Evolutionary conservation across 2,329 filamentous ascomycete species (phyloP).

Genomic region (Fulvia fulva): DNA sequence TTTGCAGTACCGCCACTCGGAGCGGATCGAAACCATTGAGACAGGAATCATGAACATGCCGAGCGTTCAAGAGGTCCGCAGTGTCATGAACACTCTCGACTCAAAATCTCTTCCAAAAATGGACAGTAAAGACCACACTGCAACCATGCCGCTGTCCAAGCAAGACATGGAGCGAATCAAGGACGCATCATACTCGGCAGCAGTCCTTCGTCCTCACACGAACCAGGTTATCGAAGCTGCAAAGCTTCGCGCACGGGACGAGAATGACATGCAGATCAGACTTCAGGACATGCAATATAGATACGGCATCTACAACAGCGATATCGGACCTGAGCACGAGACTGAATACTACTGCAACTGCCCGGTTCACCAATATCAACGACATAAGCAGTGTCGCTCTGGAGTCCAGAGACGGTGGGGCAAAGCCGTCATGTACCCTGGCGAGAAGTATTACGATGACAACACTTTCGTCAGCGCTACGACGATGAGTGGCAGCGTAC

Average conservation of each 20-base stretch:
- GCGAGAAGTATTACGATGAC: constrained; percentile 31
- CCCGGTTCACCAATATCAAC: constrained; percentile 39
- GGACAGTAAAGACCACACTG: constrained; percentile 3
- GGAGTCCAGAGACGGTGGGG: constrained; percentile 42
- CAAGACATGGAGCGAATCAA: constrained; percentile 3
- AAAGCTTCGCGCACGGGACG: constrained; percentile 37
- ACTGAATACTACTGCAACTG: constrained; percentile 40
- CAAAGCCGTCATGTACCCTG: constrained; percentile 47
- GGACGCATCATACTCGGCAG: neutral
- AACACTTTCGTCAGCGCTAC: neutral
- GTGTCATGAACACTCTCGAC: too few species aligned
- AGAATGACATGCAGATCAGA: constrained; percentile 44
- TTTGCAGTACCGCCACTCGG: too few species aligned
- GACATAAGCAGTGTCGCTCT: constrained; percentile 36
- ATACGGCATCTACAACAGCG: constrained; percentile 43
- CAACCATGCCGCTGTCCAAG: constrained; percentile 13
- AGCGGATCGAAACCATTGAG: too few species aligned
- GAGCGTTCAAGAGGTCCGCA: too few species aligned
- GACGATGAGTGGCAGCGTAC: constrained; percentile 19
- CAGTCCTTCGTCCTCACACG: constrained; percentile 27
- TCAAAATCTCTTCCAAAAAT: too few species aligned
- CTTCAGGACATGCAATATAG: constrained; percentile 40
- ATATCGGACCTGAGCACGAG: constrained; percentile 48
- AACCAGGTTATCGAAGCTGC: constrained; percentile 41
- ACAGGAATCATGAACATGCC: too few species aligned